Conservation (phyloP, 768 basidiomycete species). For the Pleurotus citrinopileatus region DNA sequence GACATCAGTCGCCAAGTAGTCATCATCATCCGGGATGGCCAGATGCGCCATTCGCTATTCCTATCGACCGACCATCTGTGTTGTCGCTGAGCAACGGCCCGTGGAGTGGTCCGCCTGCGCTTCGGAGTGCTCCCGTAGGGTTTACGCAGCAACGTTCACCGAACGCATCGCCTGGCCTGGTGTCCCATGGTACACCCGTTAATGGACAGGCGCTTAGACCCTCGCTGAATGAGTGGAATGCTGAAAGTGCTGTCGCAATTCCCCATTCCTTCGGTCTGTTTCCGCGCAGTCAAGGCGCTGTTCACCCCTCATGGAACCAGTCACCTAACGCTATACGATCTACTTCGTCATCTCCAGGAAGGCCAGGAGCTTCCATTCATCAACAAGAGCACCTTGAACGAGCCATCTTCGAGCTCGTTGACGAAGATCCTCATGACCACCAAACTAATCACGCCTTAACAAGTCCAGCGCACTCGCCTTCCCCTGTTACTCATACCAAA, state of each 20-base stretch:
- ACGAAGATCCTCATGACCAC: slow-evolving; percentile 5
- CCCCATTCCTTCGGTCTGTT: not conserved
- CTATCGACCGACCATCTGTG: not conserved
- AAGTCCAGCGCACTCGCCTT: not conserved
- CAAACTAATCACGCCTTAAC: not conserved
- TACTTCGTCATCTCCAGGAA: slow-evolving; percentile 1
- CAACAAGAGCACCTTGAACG: slow-evolving; percentile 3
- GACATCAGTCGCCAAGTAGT: not conserved
- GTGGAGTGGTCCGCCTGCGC: not conserved
- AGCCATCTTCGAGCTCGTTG: slow-evolving; percentile 9
- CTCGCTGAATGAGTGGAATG: not conserved
- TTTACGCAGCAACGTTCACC: not conserved
- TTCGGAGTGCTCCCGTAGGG: slow-evolving; percentile 1
- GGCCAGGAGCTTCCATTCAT: not conserved
- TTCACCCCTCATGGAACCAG: not conserved
- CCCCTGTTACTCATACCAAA: not conserved
- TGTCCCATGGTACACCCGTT: not conserved
- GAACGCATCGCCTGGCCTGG: not conserved
- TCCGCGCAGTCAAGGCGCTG: not conserved
- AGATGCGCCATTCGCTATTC: not conserved
- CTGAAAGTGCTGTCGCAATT: not conserved
- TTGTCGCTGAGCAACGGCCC: not conserved
- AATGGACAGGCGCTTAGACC: not conserved
- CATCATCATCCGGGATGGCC: not conserved
- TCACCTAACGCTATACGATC: not conserved